Evolutionary conservation across 1,284 basidiomycete genomes (phyloP).

Genomic region (Trametes pubescens): DNA sequence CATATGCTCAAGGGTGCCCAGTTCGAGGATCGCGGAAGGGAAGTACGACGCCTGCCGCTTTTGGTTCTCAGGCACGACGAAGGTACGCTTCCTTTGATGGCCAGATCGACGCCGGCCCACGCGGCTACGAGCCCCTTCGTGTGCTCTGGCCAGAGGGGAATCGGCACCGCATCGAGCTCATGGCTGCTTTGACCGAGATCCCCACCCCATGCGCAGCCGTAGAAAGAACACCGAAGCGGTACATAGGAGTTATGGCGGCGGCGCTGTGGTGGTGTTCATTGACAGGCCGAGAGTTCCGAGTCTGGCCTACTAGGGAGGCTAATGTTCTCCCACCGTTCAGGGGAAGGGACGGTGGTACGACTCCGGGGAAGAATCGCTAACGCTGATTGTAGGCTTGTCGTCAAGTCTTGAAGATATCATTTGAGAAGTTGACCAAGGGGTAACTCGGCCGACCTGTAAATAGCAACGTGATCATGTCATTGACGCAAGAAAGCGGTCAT

Average conservation of each 20-base stretch:
- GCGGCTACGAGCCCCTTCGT: neutral
- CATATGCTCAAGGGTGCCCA: neutral
- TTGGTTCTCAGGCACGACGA: slow-evolving; percentile 2
- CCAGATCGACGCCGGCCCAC: slow-evolving; percentile 5
- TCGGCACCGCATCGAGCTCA: slow-evolving; percentile 3
- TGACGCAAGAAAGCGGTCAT: slow-evolving; percentile 1
- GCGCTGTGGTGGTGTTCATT: neutral
- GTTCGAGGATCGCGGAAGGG: slow-evolving; percentile 1
- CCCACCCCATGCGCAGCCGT: neutral
- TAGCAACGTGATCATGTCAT: neutral
- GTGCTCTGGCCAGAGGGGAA: neutral
- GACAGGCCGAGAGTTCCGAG: slow-evolving; percentile 1
- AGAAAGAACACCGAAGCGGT: neutral
- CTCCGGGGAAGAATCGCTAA: neutral
- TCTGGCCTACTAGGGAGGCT: too few relatives aligned
- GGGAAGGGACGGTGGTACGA: neutral
- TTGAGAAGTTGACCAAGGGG: too few relatives aligned
- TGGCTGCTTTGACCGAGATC: neutral
- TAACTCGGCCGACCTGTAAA: neutral
- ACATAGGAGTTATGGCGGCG: slow-evolving; percentile 10
- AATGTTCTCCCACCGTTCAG: neutral
- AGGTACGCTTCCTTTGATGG: neutral
- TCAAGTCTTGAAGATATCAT: too few relatives aligned
- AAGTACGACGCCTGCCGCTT: slow-evolving; percentile 2
- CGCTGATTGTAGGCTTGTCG: neutral